A percentile compares a stretch with the other conserved stretches of the same genome.
These are phyloP conservation scores for Stemphylium vesicarium DNA, from an alignment of 2,329 filamentous ascomycete genomes.

Conservation along the genomic window DNA sequence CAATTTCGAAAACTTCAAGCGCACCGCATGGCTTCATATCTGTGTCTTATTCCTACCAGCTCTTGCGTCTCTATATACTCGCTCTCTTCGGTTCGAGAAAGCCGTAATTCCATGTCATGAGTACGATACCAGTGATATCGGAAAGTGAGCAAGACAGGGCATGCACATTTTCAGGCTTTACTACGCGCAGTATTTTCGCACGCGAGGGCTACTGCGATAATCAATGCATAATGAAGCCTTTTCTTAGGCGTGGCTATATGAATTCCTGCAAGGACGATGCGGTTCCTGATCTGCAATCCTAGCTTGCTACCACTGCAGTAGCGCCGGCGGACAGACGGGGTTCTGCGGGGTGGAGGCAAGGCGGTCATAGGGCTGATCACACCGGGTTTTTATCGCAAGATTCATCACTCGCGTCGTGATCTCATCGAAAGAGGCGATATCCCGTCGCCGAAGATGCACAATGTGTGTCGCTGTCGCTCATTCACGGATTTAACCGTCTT, in stretches of 20 bases:
- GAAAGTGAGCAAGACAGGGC: no score
- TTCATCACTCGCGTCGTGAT: not conserved
- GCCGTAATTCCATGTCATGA: no score
- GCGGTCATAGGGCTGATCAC: not conserved
- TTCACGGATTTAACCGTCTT: conserved; percentile 1
- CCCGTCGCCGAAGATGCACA: not conserved
- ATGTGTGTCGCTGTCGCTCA: not conserved
- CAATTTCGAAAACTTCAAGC: not conserved
- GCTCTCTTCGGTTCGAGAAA: no score
- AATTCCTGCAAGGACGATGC: not conserved
- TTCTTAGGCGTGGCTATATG: not conserved
- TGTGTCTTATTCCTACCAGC: no score
- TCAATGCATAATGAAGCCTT: no score
- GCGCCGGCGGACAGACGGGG: conserved; percentile 10
- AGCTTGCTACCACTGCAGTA: conserved; percentile 9
- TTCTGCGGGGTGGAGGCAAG: not conserved
- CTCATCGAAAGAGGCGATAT: conserved; percentile 7
- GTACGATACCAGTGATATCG: no score
- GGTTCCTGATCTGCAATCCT: conserved; percentile 16
- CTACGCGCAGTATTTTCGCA: no score
- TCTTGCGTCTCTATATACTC: no score
- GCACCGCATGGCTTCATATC: no score
- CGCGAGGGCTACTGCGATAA: no score
- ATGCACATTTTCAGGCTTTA: no score
- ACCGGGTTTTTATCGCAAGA: not conserved